Evolutionary conservation across 768 basidiomycete species (phyloP), one percentile per base, ranked within the genome.

Genomic region (Leccinum barrowsii): DNA sequence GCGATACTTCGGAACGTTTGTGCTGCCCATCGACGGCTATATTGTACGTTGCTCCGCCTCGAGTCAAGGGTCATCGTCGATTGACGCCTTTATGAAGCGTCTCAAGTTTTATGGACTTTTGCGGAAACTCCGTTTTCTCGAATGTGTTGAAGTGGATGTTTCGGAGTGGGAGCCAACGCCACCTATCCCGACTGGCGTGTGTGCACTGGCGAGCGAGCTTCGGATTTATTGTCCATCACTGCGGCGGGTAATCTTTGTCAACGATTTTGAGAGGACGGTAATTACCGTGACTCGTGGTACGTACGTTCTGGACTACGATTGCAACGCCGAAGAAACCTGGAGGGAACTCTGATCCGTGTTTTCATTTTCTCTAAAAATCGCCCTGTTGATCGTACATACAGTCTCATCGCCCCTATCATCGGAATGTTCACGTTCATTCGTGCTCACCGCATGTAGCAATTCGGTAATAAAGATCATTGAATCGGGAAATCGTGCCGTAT

Each of bases 161-260:
- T 82, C 82, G 19, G 80, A 82, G 52, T 89, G 87, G 87, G 77
- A 78, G 5, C 87, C 86, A 8, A 69, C 80, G 7, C 86, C 84
- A 8, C 68, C 76, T 13, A 73, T 81, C 28, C 74, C 78, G 2
- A 69, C 79, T 7, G 86, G 85, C 3, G 68, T 85, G 44, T 80
- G 84, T 21, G 84, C 85, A 2, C 73, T 89, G 7, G 79, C 80
- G 3, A 77, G 77, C 55, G 87, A 89, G 70, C 71, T 89, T 51
- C 79, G 81, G 42, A 71, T 88, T 10, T 89, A 87, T 63, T 82
- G 78, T 59, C 80, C 82, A 5, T 77, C 77, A 1, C 72, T 87
- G 28, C 64, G 63, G 8, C 76, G 76, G 21, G 77, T 86, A 6
- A 74, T 87, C n/a, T 87, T 86, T 61, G 84, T 87, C 51, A 76